Evolutionary conservation across 31 red algal genomes (phyloP).

Genomic region (Endocladia muricata): DNA sequence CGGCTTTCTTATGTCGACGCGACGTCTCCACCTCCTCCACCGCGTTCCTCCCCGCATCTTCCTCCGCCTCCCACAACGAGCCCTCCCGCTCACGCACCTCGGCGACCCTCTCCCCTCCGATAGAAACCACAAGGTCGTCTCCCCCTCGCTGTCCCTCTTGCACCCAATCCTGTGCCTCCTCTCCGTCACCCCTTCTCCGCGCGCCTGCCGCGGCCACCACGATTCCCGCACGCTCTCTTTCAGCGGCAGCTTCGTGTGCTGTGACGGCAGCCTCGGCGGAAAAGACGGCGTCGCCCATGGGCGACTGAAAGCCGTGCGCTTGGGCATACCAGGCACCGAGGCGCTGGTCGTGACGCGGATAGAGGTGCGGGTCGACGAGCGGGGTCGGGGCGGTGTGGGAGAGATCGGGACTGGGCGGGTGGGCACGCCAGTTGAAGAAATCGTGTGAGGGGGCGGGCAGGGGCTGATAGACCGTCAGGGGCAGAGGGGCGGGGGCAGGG

Average conservation of each 20-base stretch:
- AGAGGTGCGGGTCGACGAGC: background rate
- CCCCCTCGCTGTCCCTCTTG: background rate
- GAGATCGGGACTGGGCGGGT: background rate
- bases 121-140: background rate
- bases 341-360: background rate
- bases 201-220: background rate
- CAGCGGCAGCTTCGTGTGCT: too few relatives aligned
- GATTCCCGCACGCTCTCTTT: background rate
- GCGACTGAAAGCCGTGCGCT: conserved; percentile 28
- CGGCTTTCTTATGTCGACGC: background rate
- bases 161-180: background rate
- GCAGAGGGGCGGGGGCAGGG: conserved; percentile 23
- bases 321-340: conserved; percentile 45
- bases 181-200: background rate
- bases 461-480: background rate
- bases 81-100: background rate
- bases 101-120: background rate
- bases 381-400: background rate
- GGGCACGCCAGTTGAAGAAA: conserved; percentile 3
- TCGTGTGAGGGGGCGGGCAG: conserved; percentile 7
- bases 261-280: background rate
- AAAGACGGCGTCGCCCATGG: conserved; percentile 10
- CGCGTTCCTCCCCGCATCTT: background rate
- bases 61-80: background rate
- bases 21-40: background rate